phyloP scores from a whole-genome alignment of 1,139 yeast genomes.

The Eremothecium coryli region DNA sequence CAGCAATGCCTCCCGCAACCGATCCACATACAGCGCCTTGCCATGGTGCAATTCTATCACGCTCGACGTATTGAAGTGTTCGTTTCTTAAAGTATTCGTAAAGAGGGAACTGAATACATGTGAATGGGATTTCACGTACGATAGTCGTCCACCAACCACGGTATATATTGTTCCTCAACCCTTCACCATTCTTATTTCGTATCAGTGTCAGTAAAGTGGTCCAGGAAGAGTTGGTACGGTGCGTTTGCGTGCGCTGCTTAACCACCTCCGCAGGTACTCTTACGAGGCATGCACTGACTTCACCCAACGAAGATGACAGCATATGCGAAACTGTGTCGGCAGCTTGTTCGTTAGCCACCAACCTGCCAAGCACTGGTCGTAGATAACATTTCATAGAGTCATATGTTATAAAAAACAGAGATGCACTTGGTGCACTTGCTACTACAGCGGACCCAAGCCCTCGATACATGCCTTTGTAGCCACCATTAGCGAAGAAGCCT shows the following conservation, averaged over 20 bases:
- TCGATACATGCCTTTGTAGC: constrained; percentile 79
- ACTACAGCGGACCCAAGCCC: constrained; percentile 91
- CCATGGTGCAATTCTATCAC: constrained; percentile 40
- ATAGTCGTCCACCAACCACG: constrained; percentile 92
- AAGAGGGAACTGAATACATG: constrained; percentile 87
- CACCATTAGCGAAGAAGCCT: constrained; percentile 88
- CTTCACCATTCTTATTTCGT: constrained; percentile 61
- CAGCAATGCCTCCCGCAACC: constrained; percentile 90
- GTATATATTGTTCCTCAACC: constrained; percentile 66
- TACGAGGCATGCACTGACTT: constrained; percentile 83
- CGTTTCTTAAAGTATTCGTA: constrained; percentile 69
- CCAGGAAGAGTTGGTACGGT: constrained; percentile 44
- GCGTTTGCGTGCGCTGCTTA: constrained; percentile 88
- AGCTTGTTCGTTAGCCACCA: constrained; percentile 25
- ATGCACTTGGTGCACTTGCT: constrained; percentile 92
- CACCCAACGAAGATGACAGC: constrained; percentile 84
- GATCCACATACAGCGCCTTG: constrained; percentile 95
- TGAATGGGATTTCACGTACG: constrained; percentile 91
- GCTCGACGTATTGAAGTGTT: constrained; percentile 38
- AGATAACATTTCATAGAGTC: constrained; percentile 60
- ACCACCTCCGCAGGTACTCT: constrained; percentile 96
- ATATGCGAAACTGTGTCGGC: constrained; percentile 53
- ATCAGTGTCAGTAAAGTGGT: constrained; percentile 57
- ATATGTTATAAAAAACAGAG: constrained; percentile 81
- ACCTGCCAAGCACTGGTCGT: constrained; percentile 35